phyloP scores from a whole-genome alignment of 148 eudicot genomes.

The Rhododendron vialii region DNA sequence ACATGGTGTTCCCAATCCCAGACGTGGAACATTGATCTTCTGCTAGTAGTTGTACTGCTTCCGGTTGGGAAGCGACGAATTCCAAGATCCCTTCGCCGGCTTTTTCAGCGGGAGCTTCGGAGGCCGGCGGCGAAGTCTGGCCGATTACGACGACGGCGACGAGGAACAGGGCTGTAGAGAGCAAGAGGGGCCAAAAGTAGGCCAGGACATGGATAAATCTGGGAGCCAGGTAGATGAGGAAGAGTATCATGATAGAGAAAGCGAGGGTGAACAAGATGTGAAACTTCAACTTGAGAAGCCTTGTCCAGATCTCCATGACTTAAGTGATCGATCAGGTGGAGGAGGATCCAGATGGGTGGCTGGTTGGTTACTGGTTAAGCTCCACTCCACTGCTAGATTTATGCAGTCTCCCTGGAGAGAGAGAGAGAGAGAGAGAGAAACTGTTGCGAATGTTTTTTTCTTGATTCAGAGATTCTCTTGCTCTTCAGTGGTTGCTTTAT shows the following conservation, averaged over 20 bases:
- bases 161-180: slow-evolving; percentile 71
- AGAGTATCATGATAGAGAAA: slow-evolving; percentile 17
- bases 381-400: background rate
- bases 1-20: background rate
- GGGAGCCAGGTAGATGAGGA: slow-evolving; percentile 38
- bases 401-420: background rate
- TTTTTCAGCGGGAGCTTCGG: slow-evolving; percentile 49
- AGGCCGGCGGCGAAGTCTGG: slow-evolving; percentile 43
- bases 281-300: slow-evolving; percentile 44
- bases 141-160: slow-evolving; percentile 51
- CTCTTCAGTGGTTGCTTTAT: background rate
- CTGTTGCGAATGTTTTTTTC: background rate
- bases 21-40: background rate
- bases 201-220: slow-evolving; percentile 45
- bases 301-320: slow-evolving; percentile 64
- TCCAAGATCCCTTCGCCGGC: slow-evolving; percentile 67
- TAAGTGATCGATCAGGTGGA: background rate
- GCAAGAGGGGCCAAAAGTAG: slow-evolving; percentile 71
- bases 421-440: background rate
- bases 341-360: background rate
- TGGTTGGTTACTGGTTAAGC: background rate
- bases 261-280: slow-evolving; percentile 31
- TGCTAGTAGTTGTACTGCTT: slow-evolving; percentile 10
- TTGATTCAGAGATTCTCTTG: background rate
- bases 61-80: slow-evolving; percentile 58